A percentile compares a stretch with the other conserved stretches of the same genome.
Evolutionary conservation across 805 yeast genomes (phyloP).

Genomic region (Candida montana): DNA sequence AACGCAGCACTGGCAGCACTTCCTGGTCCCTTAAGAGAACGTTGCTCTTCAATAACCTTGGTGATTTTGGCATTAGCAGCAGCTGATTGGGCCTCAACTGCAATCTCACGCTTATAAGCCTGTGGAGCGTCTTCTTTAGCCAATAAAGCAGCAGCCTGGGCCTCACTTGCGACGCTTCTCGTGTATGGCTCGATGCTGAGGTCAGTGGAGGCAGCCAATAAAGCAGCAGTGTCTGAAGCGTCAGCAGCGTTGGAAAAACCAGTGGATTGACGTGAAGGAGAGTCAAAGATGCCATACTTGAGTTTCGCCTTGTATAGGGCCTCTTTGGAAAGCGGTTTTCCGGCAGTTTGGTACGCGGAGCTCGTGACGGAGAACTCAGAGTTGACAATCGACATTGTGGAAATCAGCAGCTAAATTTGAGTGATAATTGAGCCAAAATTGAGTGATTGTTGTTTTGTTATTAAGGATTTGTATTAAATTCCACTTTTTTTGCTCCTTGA

Average conservation of each 20-base stretch:
- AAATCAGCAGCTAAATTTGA: too few relatives aligned
- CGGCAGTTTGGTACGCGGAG: constrained; percentile 60
- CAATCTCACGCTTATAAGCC: constrained; percentile 47
- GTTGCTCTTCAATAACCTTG: background rate
- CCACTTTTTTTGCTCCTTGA: background rate
- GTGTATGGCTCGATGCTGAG: constrained; percentile 61
- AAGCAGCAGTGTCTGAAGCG: constrained; percentile 74
- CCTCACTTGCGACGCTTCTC: constrained; percentile 53
- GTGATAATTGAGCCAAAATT: background rate
- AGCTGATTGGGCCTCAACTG: constrained; percentile 44
- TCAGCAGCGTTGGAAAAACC: constrained; percentile 54
- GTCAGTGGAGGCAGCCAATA: constrained; percentile 64
- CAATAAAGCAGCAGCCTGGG: constrained; percentile 58
- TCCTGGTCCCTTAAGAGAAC: constrained; percentile 5
- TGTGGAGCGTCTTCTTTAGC: constrained; percentile 42
- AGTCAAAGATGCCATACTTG: constrained; percentile 58
- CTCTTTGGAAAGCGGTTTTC: constrained; percentile 66
- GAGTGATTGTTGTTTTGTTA: background rate
- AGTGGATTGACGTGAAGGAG: constrained; percentile 41
- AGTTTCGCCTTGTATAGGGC: constrained; percentile 71
- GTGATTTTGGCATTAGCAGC: constrained; percentile 27
- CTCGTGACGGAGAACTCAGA: constrained; percentile 19
- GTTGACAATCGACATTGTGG: constrained; percentile 19
- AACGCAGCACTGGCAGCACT: constrained; percentile 21
- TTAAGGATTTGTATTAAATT: background rate